These are phyloP conservation scores for Paecilomyces niveus DNA, from an alignment of 2,329 filamentous ascomycete species.

Conservation along the genomic window DNA sequence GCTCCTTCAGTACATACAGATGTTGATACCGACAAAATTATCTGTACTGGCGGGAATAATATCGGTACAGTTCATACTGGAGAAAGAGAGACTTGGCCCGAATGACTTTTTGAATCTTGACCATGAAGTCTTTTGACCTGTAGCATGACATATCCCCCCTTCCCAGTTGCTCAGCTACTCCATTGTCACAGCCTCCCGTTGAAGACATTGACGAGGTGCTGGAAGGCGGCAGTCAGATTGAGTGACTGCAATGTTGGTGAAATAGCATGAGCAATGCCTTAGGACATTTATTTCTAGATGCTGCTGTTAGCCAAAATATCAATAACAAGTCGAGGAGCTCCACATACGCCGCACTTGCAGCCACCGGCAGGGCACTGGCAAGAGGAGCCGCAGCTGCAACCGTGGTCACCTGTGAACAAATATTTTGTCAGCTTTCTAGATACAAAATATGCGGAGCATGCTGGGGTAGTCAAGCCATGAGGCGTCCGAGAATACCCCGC, in stretches of 20 bases:
- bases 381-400: slow-evolving; percentile 34
- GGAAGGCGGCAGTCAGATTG: background rate
- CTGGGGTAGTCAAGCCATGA: no score
- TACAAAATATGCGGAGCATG: no score
- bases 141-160: background rate
- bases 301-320: background rate
- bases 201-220: background rate
- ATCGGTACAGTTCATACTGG: background rate
- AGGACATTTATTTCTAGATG: slow-evolving; percentile 3
- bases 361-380: slow-evolving; percentile 35
- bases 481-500: background rate
- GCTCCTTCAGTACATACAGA: background rate
- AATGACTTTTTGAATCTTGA: background rate
- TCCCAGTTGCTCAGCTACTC: background rate
- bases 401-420: slow-evolving; percentile 20
- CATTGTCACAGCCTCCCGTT: background rate
- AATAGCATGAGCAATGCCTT: background rate
- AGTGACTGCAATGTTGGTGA: background rate
- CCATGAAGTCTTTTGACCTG: background rate
- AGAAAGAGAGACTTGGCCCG: background rate
- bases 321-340: background rate
- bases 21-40: background rate
- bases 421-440: background rate
- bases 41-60: background rate
- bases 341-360: slow-evolving; percentile 33